Base-by-base conservation (phyloP, 495 filamentous ascomycete genomes). In the Polyplosphaeria fusca region DNA sequence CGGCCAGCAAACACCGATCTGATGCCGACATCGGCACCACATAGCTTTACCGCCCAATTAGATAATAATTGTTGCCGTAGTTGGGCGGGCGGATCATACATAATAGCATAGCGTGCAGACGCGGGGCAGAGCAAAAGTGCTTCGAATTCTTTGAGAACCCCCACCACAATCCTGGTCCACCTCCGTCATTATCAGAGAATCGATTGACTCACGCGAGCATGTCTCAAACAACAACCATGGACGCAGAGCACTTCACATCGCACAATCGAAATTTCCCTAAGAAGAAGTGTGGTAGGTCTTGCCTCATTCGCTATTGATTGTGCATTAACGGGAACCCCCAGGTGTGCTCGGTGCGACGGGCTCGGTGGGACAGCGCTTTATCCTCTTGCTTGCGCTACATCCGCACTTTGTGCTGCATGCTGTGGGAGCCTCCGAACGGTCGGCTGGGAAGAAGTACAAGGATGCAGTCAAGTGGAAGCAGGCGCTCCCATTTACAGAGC, bases 401-500 rank as follows among this genome's bases (percentile, higher is more conserved):
- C 69, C 70, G 9, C 71, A 74, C 54, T 71, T 74, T 45, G 66
- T 68, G 7, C 66, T 77, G 11, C 60, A 72, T 39, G 72, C 70
- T 24, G 68, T 74, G 19, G 71, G 73, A 12, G 73, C 71, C 3
- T 69, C 67, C 13, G 66, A 72, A 43, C 59, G 69, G 12, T 73
- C 70, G 14, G 70, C 73, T 1, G 73, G 73, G 24, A 75, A 76
- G 66, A 70, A 69, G 55, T 76, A 75, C 57, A 62, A 64, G 46
- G 70, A 73, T 70, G 73, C 71, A 19, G 71, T 72, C 38, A 68
- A 57, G 28, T 76, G 73, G 73, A 75, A 75, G 61, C 73, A 76
- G 52, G 56, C 63, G 2, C 28, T 70, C 30, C 71, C 73, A 11
- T 72, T 74, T 61, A 67, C 67, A n/a, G 67, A 68, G 58, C 53